Evolutionary conservation across 2,329 filamentous ascomycete species (phyloP), one percentile per base, ranked within the genome.

Genomic region (Arthroderma sp.): DNA sequence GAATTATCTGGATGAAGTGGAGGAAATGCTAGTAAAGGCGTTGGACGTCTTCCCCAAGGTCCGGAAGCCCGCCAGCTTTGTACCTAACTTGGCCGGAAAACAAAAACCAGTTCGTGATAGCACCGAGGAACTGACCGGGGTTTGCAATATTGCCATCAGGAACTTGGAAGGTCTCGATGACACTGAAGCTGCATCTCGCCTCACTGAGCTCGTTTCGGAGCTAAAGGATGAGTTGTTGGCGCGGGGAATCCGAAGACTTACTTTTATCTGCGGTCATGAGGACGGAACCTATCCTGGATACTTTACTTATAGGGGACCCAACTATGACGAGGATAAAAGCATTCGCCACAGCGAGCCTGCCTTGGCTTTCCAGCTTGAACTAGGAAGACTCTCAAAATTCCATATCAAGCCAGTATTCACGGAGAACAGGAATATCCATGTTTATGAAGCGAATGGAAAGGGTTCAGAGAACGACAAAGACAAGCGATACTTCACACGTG

Each of bases 391-490:
- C 29, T 84, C 83, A 59, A 96, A 95, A 71, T 98, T 98, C 78
- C 81, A 87, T 70, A 94, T 96, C 69, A 93, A 88, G 71, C 89
- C 91, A 2, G 87, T 98, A 42, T 98, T 98, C 70, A 96, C 91
- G 0, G 88, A 96, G 68, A 98, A 98, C 74, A 84, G 93, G 61
- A 96, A 94, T 68, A 95, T 98, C 53, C 91, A 98, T 72, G 88
- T 98, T 48, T 98, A 96, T 68, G 88, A 96, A 73, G 91, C 85
- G 53, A 72, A 94, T 57, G 91, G 91, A 60, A 98, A 95, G 73
- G 84, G 84, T 41, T 83, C 88, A 34, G 88, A 95, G 62, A 70
- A 69, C 54, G 62, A 67, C 27, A 59, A 68, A 45, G 68, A 71
- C 56, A 95, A 95, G 78, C 83, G 91, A 55, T 98, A 96, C 77